Evolutionary conservation across 208 protist species (phyloP).

Genomic region (Eutreptiella sp.): DNA sequence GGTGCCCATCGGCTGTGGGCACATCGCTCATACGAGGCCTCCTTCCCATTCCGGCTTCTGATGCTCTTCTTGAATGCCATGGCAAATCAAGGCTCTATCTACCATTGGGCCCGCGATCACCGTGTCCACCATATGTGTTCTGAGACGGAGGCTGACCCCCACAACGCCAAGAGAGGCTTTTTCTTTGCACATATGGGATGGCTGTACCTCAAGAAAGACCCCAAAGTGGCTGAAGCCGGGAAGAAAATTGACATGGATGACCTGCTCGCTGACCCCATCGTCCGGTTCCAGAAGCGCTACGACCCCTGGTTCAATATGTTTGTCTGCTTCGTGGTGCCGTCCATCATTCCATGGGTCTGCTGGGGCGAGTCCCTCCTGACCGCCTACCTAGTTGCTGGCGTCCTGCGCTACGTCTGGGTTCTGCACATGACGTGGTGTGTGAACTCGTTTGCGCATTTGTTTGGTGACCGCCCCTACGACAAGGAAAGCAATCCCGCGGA

Average conservation of each 20-base stretch:
- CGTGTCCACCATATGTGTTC: slow-evolving; percentile 80
- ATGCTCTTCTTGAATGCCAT: slow-evolving; percentile 66
- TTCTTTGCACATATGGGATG: slow-evolving; percentile 80
- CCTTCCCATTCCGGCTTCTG: slow-evolving; percentile 51
- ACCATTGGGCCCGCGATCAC: slow-evolving; percentile 79
- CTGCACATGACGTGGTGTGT: slow-evolving; percentile 84
- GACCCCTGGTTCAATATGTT: slow-evolving; percentile 72
- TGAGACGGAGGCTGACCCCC: slow-evolving; percentile 80
- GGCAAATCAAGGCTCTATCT: slow-evolving; percentile 77
- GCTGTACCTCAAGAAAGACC: slow-evolving; percentile 84
- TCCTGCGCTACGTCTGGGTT: slow-evolving; percentile 64
- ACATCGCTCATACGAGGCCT: slow-evolving; percentile 67
- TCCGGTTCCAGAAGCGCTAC: slow-evolving; percentile 73
- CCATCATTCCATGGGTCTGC: slow-evolving; percentile 67
- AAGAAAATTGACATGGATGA: slow-evolving; percentile 61
- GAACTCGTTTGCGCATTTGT: slow-evolving; percentile 76
- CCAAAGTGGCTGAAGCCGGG: slow-evolving; percentile 56
- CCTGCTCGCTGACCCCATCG: slow-evolving; percentile 65
- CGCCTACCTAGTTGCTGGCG: too few relatives aligned
- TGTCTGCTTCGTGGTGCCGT: slow-evolving; percentile 69
- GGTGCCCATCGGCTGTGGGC: slow-evolving; percentile 81
- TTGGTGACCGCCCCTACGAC: slow-evolving; percentile 31
- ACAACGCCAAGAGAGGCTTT: slow-evolving; percentile 77
- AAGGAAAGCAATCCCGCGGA: slow-evolving; percentile 57
- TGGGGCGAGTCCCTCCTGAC: slow-evolving; percentile 77